Base-by-base conservation (phyloP, 2,329 filamentous ascomycete genomes). In the Fusarium fujikuroi region DNA sequence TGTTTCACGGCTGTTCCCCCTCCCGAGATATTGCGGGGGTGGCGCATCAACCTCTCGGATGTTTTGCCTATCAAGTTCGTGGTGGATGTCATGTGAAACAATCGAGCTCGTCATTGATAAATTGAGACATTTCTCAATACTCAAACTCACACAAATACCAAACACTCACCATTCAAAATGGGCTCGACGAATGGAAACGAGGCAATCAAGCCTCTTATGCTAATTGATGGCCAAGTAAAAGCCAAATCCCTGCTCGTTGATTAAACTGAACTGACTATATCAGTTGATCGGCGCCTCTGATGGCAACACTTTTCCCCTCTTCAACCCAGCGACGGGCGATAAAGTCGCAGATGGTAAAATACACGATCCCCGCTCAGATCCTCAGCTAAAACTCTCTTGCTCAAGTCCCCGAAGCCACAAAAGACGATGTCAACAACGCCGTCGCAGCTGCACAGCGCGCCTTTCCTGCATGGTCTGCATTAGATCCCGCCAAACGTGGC, bases 371-470 rank as follows among this genome's bases (percentile, higher is more conserved):
- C 15, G 19, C 34, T 28, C 5, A n/a, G 11, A 1, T 2, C 7
- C 7, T 1, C 12, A 2, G 7, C 18, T 46, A 16, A 69, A 46
- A 21, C 2, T 4, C 10, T 28, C 12, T 9, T 2, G 3, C 1
- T 6, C n/a, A 25, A 75, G 73, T 75, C 8, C 73, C 67, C 3
- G 83, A 87, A 75, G 87, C 87, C 9, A 84, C 80, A n/a, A 80
- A 83, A 57, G 77, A 82, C 18, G 85, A 87, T 75, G 84, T 86
- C 36, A 83, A 88, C 58, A 77, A 78, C 9, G 86, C 86, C 4
- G 85, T 88, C 9, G 82, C 80, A 15, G 84, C 85, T 9, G 87
- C 86, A 2, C 82, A 86, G 52, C 82, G 82, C 9, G 87, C 87
- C 0, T 87, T 86, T 66, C 82, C 82, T 15, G 80, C 80, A 25